Base-by-base conservation (phyloP, 2,329 filamentous ascomycete genomes). In the Hysterium pulicare region DNA sequence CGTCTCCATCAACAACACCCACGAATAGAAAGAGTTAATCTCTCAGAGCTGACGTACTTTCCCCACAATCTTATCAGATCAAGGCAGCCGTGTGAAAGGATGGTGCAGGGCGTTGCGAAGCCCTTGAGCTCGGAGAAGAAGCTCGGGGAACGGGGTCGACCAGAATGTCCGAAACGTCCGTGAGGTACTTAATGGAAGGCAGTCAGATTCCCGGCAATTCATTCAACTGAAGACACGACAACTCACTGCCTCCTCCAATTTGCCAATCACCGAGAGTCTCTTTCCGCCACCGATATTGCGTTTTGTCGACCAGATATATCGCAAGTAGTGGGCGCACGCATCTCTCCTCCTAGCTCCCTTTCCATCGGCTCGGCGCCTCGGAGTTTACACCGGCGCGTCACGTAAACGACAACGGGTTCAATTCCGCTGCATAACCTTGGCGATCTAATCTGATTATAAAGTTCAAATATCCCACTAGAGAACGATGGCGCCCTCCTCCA, bases 371-470 rank as follows among this genome's bases (percentile, higher is more conserved):
- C n/a, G n/a, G n/a, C n/a, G n/a, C 4, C 28, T 32, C 9, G 28
- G 5, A 4, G 17, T 4, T 16, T 4, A 32, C 5, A 5, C 4
- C 28, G 3, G 9, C 5, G 28, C 13, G 13, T n/a, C 17, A 32
- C 28, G 28, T 32, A 32, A 32, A 32, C 28, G 17, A 9, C 28
- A 16, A 13, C 24, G 24, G 24, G 8, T 7, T 28, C 24, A 50
- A 56, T 63, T 55, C 57, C 57, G 58, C 49, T 19, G 37, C 48
- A 34, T 15, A 23, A n/a, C n/a, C 52, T 65, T 61, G 58, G 58
- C 61, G 49, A 61, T 64, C 59, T 66, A 55, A 61, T 62, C 61
- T 54, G 55, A 62, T 62, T 51, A 51, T 49, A 51, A 57, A 51
- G 11, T 32, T 32, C n/a, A 50, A 46, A 23, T 44, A 21, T 31